A percentile compares a stretch with the other conserved stretches of the same genome.
phyloP scores from a whole-genome alignment of 2,329 filamentous ascomycete species.

The Talaromyces albobiverticillius region DNA sequence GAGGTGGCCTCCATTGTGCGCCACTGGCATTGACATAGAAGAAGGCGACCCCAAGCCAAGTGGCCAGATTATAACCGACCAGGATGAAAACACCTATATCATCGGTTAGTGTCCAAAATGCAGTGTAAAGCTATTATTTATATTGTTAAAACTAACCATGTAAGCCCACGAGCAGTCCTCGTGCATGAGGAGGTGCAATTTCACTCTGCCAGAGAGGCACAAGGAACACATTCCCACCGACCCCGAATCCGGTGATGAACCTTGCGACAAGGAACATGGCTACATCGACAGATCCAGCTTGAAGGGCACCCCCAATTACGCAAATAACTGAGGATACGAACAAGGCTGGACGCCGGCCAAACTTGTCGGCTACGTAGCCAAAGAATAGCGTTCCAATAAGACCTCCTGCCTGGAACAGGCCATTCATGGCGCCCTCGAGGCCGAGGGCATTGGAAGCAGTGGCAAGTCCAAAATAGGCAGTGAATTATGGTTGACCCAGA shows the following conservation, averaged over 20 bases:
- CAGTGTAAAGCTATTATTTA: not conserved
- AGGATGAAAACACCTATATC: constrained; percentile 41
- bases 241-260: constrained; percentile 37
- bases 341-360: constrained; percentile 38
- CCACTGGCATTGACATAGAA: constrained; percentile 34
- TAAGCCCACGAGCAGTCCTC: constrained; percentile 41
- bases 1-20: constrained; percentile 44
- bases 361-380: constrained; percentile 23
- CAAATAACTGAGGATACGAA: constrained; percentile 36
- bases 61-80: constrained; percentile 38
- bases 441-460: constrained; percentile 36
- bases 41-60: constrained; percentile 42
- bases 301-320: constrained; percentile 40
- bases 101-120: not conserved
- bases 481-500: constrained; percentile 48
- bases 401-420: constrained; percentile 44
- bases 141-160: not conserved
- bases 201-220: constrained; percentile 35
- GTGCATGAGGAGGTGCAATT: constrained; percentile 36
- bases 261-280: constrained; percentile 42
- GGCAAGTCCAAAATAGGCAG: constrained; percentile 40
- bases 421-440: constrained; percentile 46
- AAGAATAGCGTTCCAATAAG: constrained; percentile 31
- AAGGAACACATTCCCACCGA: constrained; percentile 30
- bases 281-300: constrained; percentile 34